Evolutionary conservation across 768 basidiomycete species (phyloP).

Genomic region (Hebeloma cylindrosporum): DNA sequence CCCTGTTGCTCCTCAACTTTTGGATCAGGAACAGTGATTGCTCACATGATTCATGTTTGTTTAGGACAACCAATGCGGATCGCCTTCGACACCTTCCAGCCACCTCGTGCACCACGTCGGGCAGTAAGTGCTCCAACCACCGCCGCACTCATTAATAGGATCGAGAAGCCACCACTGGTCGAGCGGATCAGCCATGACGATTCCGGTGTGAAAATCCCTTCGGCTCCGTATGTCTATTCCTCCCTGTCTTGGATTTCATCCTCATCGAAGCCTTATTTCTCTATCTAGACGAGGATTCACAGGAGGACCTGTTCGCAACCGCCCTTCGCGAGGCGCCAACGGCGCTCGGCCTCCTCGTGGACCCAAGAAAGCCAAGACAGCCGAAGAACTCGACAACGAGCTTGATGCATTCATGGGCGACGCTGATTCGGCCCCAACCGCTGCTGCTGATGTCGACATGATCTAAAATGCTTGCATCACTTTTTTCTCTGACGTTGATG

Average conservation of each 20-base stretch:
- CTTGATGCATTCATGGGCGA: slow-evolving; percentile 85
- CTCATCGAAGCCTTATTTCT: not conserved
- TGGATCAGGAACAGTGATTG: not conserved
- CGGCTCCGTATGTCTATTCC: slow-evolving; percentile 36
- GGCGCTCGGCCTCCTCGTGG: slow-evolving; percentile 24
- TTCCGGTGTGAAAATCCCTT: slow-evolving; percentile 30
- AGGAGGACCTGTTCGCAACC: slow-evolving; percentile 50
- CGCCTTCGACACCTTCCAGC: slow-evolving; percentile 48
- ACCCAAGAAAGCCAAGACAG: slow-evolving; percentile 63
- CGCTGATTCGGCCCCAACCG: slow-evolving; percentile 28
- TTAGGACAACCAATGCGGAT: slow-evolving; percentile 80
- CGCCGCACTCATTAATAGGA: slow-evolving; percentile 70
- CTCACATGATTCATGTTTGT: not conserved
- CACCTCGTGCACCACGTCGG: slow-evolving; percentile 46
- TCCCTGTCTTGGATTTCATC: not conserved
- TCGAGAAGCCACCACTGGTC: slow-evolving; percentile 70
- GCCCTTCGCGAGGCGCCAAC: slow-evolving; percentile 26
- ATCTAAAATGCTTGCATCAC: too few relatives aligned
- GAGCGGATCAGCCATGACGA: slow-evolving; percentile 61
- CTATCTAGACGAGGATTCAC: slow-evolving; percentile 31
- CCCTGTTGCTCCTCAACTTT: too few relatives aligned
- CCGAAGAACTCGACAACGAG: slow-evolving; percentile 84
- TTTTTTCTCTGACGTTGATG: too few relatives aligned
- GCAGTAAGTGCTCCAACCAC: slow-evolving; percentile 52
- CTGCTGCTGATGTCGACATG: slow-evolving; percentile 24